Percentiles rank a stretch among this genome's conserved stretches.
These are phyloP conservation scores for Russula sp. DNA, from an alignment of 768 basidiomycete genomes.

Conservation along the genomic window DNA sequence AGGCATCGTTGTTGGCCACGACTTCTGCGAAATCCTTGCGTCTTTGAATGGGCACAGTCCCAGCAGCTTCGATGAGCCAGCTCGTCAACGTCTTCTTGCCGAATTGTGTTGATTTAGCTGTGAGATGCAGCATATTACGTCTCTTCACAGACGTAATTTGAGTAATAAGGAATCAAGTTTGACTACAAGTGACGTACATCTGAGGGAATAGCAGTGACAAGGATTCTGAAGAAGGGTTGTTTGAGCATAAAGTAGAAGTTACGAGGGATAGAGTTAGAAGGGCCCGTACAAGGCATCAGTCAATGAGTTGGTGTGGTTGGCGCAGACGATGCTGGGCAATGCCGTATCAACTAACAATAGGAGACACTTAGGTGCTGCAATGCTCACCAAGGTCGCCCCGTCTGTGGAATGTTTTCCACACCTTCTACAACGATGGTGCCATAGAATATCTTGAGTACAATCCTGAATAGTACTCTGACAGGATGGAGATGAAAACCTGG, in stretches of 20 bases:
- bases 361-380: not conserved
- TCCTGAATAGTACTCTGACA: conserved; percentile 63
- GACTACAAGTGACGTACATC: conserved; percentile 43
- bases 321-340: conserved; percentile 66
- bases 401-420: conserved; percentile 62
- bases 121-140: conserved; percentile 77
- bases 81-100: conserved; percentile 80
- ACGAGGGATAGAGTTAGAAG: not conserved
- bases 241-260: not conserved
- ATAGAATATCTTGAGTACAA: conserved; percentile 90
- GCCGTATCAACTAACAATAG: not conserved
- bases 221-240: conserved; percentile 46
- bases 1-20: conserved; percentile 60
- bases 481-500: conserved; percentile 8
- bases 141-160: conserved; percentile 42
- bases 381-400: conserved; percentile 69
- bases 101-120: conserved; percentile 86
- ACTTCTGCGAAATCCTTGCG: conserved; percentile 63
- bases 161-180: conserved; percentile 17
- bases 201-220: conserved; percentile 71
- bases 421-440: conserved; percentile 86
- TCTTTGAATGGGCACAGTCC: conserved; percentile 79
- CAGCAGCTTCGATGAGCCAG: conserved; percentile 87
- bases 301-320: conserved; percentile 84
- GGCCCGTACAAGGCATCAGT: conserved; percentile 77